phyloP scores from a whole-genome alignment of 306 rosid genomes.

The Astragalus membranaceus region DNA sequence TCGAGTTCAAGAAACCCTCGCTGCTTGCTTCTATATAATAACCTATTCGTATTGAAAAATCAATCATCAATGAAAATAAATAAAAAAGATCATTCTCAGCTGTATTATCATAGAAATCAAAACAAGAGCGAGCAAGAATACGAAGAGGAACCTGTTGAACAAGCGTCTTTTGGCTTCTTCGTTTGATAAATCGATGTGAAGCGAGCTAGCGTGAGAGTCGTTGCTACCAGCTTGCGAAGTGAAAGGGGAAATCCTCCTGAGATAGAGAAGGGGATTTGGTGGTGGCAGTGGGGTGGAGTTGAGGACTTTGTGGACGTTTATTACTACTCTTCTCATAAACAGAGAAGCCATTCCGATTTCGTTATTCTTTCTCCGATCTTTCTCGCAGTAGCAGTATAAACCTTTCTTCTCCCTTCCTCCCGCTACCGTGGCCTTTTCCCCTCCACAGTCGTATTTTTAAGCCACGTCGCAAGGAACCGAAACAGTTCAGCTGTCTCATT shows the following conservation, averaged over 20 bases:
- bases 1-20: slow-evolving; percentile 85
- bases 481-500: no score
- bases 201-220: slow-evolving; percentile 15
- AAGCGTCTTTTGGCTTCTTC: slow-evolving; percentile 71
- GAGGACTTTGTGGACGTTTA: slow-evolving; percentile 28
- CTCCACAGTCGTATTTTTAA: not conserved
- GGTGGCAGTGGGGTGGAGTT: slow-evolving; percentile 18
- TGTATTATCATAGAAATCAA: not conserved
- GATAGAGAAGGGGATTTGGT: not conserved
- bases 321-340: slow-evolving; percentile 19
- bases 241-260: slow-evolving; percentile 13
- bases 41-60: slow-evolving; percentile 19
- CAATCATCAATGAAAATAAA: not conserved
- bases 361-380: not conserved
- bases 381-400: not conserved
- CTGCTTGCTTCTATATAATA: slow-evolving; percentile 85
- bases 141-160: slow-evolving; percentile 47
- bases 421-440: slow-evolving; percentile 10
- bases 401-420: not conserved
- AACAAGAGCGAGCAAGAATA: not conserved
- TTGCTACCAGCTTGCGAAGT: slow-evolving; percentile 15
- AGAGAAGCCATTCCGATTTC: slow-evolving; percentile 30
- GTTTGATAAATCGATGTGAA: slow-evolving; percentile 54
- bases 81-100: not conserved
- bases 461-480: not conserved